Evolutionary conservation across 2,329 filamentous ascomycete genomes (phyloP), one percentile per base, ranked within the genome.

Genomic region (Aspergillus sp.): DNA sequence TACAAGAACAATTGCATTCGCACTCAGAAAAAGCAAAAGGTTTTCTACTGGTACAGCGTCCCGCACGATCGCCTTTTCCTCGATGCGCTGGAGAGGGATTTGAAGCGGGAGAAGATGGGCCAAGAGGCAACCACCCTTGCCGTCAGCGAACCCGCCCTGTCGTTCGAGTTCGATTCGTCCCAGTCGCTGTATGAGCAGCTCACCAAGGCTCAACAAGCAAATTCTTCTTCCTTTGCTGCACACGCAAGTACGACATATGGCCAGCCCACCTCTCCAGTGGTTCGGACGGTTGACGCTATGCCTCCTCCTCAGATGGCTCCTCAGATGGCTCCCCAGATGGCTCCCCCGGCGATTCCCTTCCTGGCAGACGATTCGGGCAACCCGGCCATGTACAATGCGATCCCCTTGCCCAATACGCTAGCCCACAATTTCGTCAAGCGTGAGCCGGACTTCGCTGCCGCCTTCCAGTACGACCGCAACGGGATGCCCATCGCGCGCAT

Each of bases 1-100:
- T 98, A 98, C 82, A 98, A 98, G 80, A 98, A 98, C 80, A 98
- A 98, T 77, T 98, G 93, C 79, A 98, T 98, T 60, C 85, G 93
- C 59, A 98, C 93, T 34, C 93, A 98, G 72, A 98, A 98, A 82
- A 98, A 98, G 79, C 93, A 98, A 67, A 98, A 98, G 77, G 93
- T 98, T 56, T 98, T 98, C 65, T 98, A 97, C 75, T 98, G 93
- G 93, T 98, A 97, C 73, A 96, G 90, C 74, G 93, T 98, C 42
- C 93, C 93, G 1, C 93, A 98, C 68, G 93, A 98, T 71, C 83
- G 93, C 46, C 82, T 98, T 44, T 98, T 98, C 73, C 83, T 98
- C 57, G 93, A 98, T 73, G 93, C 93, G 35, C 77, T 98, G 59
- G 93, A 98, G 78, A 85, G 93, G 55, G 93, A 98, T 65, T 73